These are phyloP conservation scores for Cephaloascus fragrans DNA, from an alignment of 805 yeast species.

Conservation along the genomic window DNA sequence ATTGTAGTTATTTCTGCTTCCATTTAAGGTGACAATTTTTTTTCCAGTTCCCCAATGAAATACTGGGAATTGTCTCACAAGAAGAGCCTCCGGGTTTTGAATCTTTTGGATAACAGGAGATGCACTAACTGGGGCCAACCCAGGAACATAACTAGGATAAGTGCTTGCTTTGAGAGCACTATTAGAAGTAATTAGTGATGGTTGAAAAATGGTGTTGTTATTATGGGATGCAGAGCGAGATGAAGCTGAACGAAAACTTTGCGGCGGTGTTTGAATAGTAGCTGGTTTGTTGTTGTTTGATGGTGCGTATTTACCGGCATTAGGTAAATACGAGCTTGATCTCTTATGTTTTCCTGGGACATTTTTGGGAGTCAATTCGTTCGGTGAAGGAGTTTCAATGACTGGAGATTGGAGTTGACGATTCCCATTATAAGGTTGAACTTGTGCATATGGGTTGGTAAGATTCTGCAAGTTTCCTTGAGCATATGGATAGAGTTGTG, in stretches of 20 bases:
- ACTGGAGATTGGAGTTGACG: background rate
- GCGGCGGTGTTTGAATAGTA: constrained; percentile 1
- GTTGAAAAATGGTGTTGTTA: constrained; percentile 1
- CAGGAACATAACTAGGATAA: constrained; percentile 2
- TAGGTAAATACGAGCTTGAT: background rate
- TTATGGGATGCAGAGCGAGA: background rate
- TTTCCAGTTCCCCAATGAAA: constrained; percentile 52
- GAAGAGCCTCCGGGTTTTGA: constrained; percentile 44
- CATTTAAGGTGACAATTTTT: constrained; percentile 11
- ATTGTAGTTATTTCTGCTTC: constrained; percentile 20
- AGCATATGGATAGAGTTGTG: constrained; percentile 2
- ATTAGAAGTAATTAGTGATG: constrained; percentile 1
- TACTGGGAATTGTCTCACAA: constrained; percentile 62
- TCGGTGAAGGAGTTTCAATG: background rate
- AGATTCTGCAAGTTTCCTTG: background rate
- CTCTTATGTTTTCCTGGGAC: background rate
- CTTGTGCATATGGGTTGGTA: background rate
- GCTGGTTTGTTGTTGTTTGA: background rate
- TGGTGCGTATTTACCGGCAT: background rate
- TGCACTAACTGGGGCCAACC: constrained; percentile 7
- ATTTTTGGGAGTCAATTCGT: background rate
- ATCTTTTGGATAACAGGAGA: constrained; percentile 12
- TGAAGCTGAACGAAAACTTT: background rate
- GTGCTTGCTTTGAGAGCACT: constrained; percentile 1
- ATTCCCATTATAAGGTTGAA: background rate